Evolutionary conservation across 2,329 filamentous ascomycete genomes (phyloP).

Genomic region (Hypoxylon sp.): DNA sequence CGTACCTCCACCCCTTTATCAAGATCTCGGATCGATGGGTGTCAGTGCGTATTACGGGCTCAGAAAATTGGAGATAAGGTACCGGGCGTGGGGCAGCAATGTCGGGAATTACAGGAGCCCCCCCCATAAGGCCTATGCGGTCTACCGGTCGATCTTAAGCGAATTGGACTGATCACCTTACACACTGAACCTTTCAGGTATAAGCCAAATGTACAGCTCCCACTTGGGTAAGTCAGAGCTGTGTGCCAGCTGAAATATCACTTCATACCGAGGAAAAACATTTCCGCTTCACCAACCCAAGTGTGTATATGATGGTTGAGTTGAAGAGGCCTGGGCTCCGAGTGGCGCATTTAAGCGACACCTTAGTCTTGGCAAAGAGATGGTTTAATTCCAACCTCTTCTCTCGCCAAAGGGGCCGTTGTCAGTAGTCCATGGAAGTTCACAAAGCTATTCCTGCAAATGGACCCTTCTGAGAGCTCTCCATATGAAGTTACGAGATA

Average conservation of each 20-base stretch:
- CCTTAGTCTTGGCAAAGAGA: constrained; percentile 10
- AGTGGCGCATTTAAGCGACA: constrained; percentile 28
- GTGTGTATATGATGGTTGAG: constrained; percentile 6
- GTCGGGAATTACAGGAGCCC: constrained; percentile 20
- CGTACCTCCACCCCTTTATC: constrained; percentile 18
- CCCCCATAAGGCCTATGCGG: constrained; percentile 30
- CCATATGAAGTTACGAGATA: constrained; percentile 22
- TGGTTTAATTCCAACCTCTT: constrained; percentile 35
- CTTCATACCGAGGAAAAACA: constrained; percentile 15
- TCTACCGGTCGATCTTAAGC: constrained; percentile 27
- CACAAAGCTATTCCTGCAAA: constrained; percentile 6
- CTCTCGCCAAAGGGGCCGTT: constrained; percentile 16
- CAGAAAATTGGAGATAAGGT: constrained; percentile 7
- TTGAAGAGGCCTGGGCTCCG: constrained; percentile 17
- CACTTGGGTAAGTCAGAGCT: constrained; percentile 22
- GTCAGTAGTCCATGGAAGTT: constrained; percentile 4
- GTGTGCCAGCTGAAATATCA: constrained; percentile 25
- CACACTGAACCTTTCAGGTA: constrained; percentile 13
- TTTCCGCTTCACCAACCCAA: background rate
- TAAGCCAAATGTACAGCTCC: constrained; percentile 23
- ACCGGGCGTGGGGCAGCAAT: constrained; percentile 7
- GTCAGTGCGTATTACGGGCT: constrained; percentile 12
- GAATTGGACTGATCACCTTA: constrained; percentile 19
- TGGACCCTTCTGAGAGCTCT: background rate
- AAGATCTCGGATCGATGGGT: constrained; percentile 38